Base-by-base conservation (phyloP, 1,284 basidiomycete species). In the Heimioporus punctisporus region DNA sequence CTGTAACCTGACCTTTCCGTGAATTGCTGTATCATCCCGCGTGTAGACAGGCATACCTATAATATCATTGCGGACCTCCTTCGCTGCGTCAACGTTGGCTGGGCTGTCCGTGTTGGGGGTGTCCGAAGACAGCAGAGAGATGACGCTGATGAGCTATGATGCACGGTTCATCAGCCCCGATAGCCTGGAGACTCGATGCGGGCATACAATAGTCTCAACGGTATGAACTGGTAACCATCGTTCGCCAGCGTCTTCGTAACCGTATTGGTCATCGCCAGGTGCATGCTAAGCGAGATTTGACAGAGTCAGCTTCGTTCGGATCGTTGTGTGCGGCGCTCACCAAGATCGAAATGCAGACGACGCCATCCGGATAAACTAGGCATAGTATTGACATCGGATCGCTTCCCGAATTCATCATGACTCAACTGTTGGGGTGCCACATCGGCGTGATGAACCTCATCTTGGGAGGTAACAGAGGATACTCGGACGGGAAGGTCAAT, bases 351-450 rank as follows among this genome's bases (percentile, higher is more conserved):
- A 99, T 93, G 76, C 97, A 99, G 51, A 98, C 93, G 43, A 82
- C 84, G 25, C 95, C 95, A 72, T 94, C 90, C 23, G 86, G 68
- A 70, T 98, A 99, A 65, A 97, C 95, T 97, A 64, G 23, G 40
- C 40, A 45, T 59, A 26, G 44, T 45, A 10, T 50, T 50, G 59
- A 40, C 41, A 43, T 54, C 59, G 47, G 50, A 48, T 40, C n/a
- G 24, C 17, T 4, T 39, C 45, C 30, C 25, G 40, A 24, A 19
- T 26, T 44, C 51, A 25, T 46, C 40, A 37, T 44, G 42, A 72
- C 84, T 66, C 60, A 69, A 97, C 96, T 93, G 74, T 98, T 99
- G 15, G 97, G 97, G 75, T 99, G 97, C 97, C 97, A 98, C 96
- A 99, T 98, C 57, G 88, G 87, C 7, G 95, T 95, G 60, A 92